Base-by-base conservation (phyloP, 768 basidiomycete species). In the Lentinula boryana region DNA sequence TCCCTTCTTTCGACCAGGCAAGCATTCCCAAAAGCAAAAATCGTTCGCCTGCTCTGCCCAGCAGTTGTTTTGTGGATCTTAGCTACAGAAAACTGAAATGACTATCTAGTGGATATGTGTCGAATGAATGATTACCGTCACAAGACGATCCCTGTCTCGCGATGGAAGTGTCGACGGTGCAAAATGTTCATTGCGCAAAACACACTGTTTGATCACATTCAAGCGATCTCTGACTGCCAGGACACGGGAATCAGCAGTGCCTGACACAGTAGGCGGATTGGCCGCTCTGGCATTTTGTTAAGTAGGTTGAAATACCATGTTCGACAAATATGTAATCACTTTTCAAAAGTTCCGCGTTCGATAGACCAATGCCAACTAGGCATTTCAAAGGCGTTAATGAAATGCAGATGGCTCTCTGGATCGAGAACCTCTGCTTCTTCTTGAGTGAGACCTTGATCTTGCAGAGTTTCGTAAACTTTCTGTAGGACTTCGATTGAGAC, bases 21-120 rank as follows among this genome's bases (percentile, higher is more conserved):
- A 99, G 82, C 89, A 98, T 93, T 15, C 97, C 97, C 36, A 98
- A 84, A 5, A 99, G 82, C 49, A 99, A 75, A 74, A 99, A 99
- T 12, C 93, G 84, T 49, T 95, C 85, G 16, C 93, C 89, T 23
- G 91, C 84, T 51, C 97, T 83, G 16, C 97, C 97, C 2, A 98
- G 80, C 8, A 99, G 80, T 70, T 99, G 96, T 72, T 98, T 97
- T 4, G 94, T 98, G 1, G 97, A 96, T 67, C 88, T 93, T 18
- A 99, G 78, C 95, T 96, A 31, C 33, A 48, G 53, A 58, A 63
- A 48, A 33, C 31, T 16, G 13, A 18, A 18, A 32, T 33, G 8
- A n/a, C 1, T 49, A 16, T 27, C 36, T 38, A 1, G 13, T 38
- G 36, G 4, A 18, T 27, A n/a, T 51, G 35, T 9, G 41, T 36